These are phyloP conservation scores for Phanerochaete sordida DNA, from an alignment of 768 basidiomycete genomes.

Conservation along the genomic window DNA sequence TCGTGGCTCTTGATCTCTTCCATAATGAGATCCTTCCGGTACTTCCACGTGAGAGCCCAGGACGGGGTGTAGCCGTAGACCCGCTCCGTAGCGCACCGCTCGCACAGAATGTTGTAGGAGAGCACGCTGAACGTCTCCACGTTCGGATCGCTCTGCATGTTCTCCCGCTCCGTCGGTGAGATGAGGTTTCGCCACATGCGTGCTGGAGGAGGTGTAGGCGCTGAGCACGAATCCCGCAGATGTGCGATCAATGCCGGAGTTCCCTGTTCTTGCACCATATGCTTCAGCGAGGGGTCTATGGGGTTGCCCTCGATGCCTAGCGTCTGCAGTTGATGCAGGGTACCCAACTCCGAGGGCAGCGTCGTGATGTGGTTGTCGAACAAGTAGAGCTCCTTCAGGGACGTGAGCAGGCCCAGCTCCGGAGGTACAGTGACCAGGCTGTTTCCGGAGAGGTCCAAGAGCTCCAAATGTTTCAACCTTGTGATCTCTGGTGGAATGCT, in stretches of 20 bases:
- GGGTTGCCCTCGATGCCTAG: conserved; percentile 98
- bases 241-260: conserved; percentile 83
- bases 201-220: conserved; percentile 75
- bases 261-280: conserved; percentile 92
- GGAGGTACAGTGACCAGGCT: conserved; percentile 71
- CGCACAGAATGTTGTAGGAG: conserved; percentile 94
- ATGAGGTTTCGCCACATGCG: conserved; percentile 72
- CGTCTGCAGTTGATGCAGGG: conserved; percentile 86
- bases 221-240: conserved; percentile 91
- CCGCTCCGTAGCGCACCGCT: conserved; percentile 81
- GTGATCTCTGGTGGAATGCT: conserved; percentile 80
- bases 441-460: conserved; percentile 92
- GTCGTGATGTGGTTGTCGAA: conserved; percentile 94
- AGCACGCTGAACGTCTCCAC: conserved; percentile 78
- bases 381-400: conserved; percentile 86
- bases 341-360: conserved; percentile 86
- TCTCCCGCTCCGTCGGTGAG: conserved; percentile 54
- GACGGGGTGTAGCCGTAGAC: conserved; percentile 95
- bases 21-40: conserved; percentile 84
- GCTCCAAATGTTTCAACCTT: conserved; percentile 78
- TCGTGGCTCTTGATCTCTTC: conserved; percentile 78
- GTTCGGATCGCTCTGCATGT: conserved; percentile 55
- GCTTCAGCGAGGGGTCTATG: conserved; percentile 70
- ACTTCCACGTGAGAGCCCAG: conserved; percentile 97
- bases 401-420: conserved; percentile 87